phyloP scores from a whole-genome alignment of 75 land plant species.

The Cunninghamia lanceolata region DNA sequence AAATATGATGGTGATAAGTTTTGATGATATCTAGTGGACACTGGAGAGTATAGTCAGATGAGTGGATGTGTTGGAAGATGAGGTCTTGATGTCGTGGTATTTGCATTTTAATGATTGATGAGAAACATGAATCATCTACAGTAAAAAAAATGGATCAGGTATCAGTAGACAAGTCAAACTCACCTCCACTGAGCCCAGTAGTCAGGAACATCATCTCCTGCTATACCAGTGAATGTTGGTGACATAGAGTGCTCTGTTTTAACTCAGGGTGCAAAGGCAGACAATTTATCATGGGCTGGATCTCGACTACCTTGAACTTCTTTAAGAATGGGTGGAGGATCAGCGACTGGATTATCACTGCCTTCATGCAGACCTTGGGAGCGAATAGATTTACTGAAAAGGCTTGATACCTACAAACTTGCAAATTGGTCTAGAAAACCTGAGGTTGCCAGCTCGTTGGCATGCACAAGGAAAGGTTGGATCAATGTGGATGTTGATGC shows the following conservation, averaged over 20 bases:
- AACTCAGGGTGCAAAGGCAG: slow-evolving; percentile 57
- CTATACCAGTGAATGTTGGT: slow-evolving; percentile 44
- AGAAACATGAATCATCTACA: too few relatives aligned
- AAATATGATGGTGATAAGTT: too few relatives aligned
- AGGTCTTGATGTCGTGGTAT: too few relatives aligned
- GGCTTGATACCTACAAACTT: slow-evolving; percentile 87
- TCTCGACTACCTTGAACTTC: slow-evolving; percentile 45
- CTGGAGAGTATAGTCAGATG: too few relatives aligned
- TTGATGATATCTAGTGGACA: too few relatives aligned
- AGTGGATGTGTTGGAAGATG: too few relatives aligned
- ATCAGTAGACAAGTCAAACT: too few relatives aligned
- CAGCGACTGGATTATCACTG: slow-evolving; percentile 40
- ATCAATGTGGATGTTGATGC: slow-evolving; percentile 72
- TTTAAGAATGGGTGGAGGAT: slow-evolving; percentile 54
- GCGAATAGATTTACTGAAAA: slow-evolving; percentile 79
- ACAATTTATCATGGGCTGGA: slow-evolving; percentile 43
- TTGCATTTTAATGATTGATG: too few relatives aligned
- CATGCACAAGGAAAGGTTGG: slow-evolving; percentile 95
- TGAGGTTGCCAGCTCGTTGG: slow-evolving; percentile 75
- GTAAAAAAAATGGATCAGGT: too few relatives aligned
- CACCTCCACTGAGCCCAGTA: too few relatives aligned
- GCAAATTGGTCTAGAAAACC: slow-evolving; percentile 84
- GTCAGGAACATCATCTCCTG: slow-evolving; percentile 83
- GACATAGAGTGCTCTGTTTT: slow-evolving; percentile 48
- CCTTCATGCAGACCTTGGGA: slow-evolving; percentile 96